Base-by-base conservation (phyloP, 345 rosid genomes). In the Camelina neglecta region DNA sequence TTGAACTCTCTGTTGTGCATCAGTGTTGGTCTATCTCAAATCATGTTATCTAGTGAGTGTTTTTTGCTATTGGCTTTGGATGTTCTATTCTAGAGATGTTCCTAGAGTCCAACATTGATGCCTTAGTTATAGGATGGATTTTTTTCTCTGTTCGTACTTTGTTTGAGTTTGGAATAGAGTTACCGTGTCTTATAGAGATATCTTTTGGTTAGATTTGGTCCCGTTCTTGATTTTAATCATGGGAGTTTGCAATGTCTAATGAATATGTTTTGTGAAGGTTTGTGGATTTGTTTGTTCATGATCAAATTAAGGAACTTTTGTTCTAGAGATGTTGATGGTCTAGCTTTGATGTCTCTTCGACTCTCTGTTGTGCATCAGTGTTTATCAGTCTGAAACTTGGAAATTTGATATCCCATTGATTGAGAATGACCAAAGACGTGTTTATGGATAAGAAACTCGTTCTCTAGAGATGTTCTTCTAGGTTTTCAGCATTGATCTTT, bases 11-110 rank as follows among this genome's bases (percentile, higher is more conserved):
- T 39, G 36, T 58, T 29, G 2, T 60, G 1, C 0, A 42, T 42
- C 70, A 18, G n/a, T 13, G 20, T 35, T 15, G 1, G 38, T 24
- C 42, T 9, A 9, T 73, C 58, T 33, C 8, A 16, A 53, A 62
- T 42, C 63, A 29, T 53, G 36, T 12, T 57, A 29, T 23, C 29
- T 57, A 31, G 38, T 69, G 35, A 54, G 5, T 58, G n/a, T 4
- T 20, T 44, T 44, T 33, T 41, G 16, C 59, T 51, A 9, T 11
- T 7, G 29, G 15, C 7, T 71, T 29, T 20, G 31, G 24, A 48
- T 11, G 36, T 26, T 16, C 33, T 57, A 36, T 38, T 39, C 8
- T 70, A 69, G 51, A 44, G 55, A n/a, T 54, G 38, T 69, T 29
- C 39, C 5, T 39, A 47, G 56, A 65, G 39, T 44, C 49, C 21